Percentiles rank a stretch among this genome's conserved stretches.
Conservation (phyloP, 805 yeast species). For the Saturnispora halmiae region DNA sequence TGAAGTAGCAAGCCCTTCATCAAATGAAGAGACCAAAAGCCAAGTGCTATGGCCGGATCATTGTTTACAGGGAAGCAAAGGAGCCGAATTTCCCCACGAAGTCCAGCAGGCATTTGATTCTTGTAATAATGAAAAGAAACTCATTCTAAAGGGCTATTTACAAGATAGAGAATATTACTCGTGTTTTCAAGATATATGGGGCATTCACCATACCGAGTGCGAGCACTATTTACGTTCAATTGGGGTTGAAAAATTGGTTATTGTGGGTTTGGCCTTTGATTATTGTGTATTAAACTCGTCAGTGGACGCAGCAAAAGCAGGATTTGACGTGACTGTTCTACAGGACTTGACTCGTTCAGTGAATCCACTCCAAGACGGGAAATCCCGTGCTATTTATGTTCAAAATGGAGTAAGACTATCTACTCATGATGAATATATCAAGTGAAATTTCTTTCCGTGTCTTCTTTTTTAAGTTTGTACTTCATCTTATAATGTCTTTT, state of each 20-base stretch:
- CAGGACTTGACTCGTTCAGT: slow-evolving; percentile 51
- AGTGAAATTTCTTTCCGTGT: not conserved
- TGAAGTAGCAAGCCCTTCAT: slow-evolving; percentile 43
- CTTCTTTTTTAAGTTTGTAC: not conserved
- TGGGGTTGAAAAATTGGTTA: slow-evolving; percentile 49
- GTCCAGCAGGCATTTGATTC: slow-evolving; percentile 31
- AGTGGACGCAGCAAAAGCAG: slow-evolving; percentile 50
- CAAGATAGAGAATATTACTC: slow-evolving; percentile 79
- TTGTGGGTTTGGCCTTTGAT: slow-evolving; percentile 82
- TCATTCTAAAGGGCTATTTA: slow-evolving; percentile 64
- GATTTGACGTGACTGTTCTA: slow-evolving; percentile 57
- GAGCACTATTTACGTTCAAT: slow-evolving; percentile 36
- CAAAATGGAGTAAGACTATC: slow-evolving; percentile 28
- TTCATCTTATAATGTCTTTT: slow-evolving; percentile 12
- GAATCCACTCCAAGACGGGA: slow-evolving; percentile 31
- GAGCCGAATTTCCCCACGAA: slow-evolving; percentile 52
- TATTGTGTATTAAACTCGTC: slow-evolving; percentile 79
- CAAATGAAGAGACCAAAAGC: slow-evolving; percentile 23
- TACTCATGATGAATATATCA: not conserved
- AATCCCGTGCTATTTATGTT: slow-evolving; percentile 27
- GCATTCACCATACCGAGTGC: slow-evolving; percentile 59
- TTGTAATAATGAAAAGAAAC: slow-evolving; percentile 22
- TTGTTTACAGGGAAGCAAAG: slow-evolving; percentile 65
- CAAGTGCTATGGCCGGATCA: slow-evolving; percentile 85
- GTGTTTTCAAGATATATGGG: slow-evolving; percentile 77